Percentiles rank a stretch among this genome's conserved stretches.
Conservation (phyloP, 805 yeast species). For the Scheffersomyces stipitis region DNA sequence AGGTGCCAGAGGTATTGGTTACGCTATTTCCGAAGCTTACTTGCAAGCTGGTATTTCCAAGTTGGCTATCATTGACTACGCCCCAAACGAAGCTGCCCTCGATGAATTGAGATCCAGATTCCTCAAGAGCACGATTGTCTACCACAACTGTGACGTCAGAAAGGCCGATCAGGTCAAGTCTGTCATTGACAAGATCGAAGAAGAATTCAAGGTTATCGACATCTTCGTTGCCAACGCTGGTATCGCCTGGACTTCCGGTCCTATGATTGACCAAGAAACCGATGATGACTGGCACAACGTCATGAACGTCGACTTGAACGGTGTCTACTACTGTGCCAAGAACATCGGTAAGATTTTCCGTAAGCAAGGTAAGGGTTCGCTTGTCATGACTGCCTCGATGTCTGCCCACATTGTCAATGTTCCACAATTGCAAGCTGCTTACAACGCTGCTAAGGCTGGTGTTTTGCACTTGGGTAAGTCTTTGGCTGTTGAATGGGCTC, state of each 20-base stretch:
- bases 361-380: constrained; percentile 71
- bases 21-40: constrained; percentile 34
- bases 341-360: constrained; percentile 70
- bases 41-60: constrained; percentile 35
- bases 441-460: constrained; percentile 86
- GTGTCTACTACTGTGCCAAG: constrained; percentile 79
- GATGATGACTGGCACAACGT: constrained; percentile 71
- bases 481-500: constrained; percentile 84
- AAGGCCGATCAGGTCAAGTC: constrained; percentile 35
- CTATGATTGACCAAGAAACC: constrained; percentile 38
- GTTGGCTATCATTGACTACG: constrained; percentile 43
- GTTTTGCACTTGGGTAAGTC: constrained; percentile 74
- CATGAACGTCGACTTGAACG: constrained; percentile 73
- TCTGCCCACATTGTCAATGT: constrained; percentile 84
- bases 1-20: constrained; percentile 40
- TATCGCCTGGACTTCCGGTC: constrained; percentile 48
- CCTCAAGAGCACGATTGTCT: constrained; percentile 33
- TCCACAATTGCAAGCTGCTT: constrained; percentile 84
- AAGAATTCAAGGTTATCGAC: constrained; percentile 37
- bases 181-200: constrained; percentile 29
- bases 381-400: constrained; percentile 86
- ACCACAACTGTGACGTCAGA: constrained; percentile 40
- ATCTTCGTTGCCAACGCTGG: constrained; percentile 50
- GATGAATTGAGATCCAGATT: constrained; percentile 23
- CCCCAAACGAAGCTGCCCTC: constrained; percentile 27